A percentile compares a stretch with the other conserved stretches of the same genome.
Conservation (phyloP, 768 basidiomycete species). For the Galerina marginata region DNA sequence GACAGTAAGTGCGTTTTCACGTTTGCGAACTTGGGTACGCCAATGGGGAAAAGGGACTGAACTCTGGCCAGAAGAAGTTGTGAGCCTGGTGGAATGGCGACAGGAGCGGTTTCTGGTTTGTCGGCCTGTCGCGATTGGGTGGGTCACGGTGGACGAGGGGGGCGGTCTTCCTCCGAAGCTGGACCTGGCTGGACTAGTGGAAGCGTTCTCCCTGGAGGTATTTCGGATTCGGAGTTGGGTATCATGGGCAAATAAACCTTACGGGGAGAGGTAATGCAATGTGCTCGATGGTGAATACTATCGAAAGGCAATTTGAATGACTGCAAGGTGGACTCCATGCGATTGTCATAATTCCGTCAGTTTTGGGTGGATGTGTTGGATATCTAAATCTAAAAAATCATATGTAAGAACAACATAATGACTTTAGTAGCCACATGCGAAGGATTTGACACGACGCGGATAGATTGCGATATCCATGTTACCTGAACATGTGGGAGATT, state of each 20-base stretch:
- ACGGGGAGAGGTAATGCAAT: not conserved
- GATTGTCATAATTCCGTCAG: too few species aligned
- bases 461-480: too few species aligned
- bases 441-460: too few species aligned
- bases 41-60: constrained; percentile 14
- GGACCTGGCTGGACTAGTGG: not conserved
- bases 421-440: too few species aligned
- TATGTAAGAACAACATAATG: too few species aligned
- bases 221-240: not conserved
- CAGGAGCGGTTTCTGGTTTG: not conserved
- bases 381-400: too few species aligned
- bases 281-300: too few species aligned
- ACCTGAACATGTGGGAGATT: too few species aligned
- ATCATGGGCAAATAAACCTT: not conserved
- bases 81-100: constrained; percentile 17
- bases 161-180: constrained; percentile 7
- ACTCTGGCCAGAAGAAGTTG: not conserved
- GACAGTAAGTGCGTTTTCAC: not conserved
- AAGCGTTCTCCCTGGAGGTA: not conserved
- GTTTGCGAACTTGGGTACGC: not conserved
- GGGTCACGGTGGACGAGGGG: not conserved
- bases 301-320: too few species aligned
- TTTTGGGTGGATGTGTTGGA: too few species aligned
- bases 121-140: not conserved
- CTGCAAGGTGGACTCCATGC: too few species aligned